A percentile compares a stretch with the other conserved stretches of the same genome.
These are phyloP conservation scores for Bipolaris sorokiniana DNA, from an alignment of 2,329 filamentous ascomycete species.

Conservation along the genomic window DNA sequence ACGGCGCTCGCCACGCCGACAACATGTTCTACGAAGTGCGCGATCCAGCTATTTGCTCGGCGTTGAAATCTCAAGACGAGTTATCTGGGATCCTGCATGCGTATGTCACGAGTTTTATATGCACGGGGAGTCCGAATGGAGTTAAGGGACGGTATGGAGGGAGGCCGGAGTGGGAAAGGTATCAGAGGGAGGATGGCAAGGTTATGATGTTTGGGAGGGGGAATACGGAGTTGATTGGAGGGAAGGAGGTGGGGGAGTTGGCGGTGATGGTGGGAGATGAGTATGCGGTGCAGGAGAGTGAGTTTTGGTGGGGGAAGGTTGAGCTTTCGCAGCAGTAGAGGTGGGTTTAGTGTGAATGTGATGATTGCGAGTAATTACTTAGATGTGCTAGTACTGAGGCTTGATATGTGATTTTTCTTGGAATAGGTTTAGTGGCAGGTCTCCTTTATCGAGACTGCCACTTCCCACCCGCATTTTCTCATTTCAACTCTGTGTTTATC, in stretches of 20 bases:
- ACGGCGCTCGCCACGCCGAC: slow-evolving; percentile 45
- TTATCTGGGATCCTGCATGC: slow-evolving; percentile 40
- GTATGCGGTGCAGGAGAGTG: slow-evolving; percentile 58
- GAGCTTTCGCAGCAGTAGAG: slow-evolving; percentile 38
- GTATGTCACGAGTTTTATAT: slow-evolving; percentile 43
- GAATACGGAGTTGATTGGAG: slow-evolving; percentile 61
- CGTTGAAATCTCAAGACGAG: slow-evolving; percentile 37
- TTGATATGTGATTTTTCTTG: no score
- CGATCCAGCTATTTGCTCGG: slow-evolving; percentile 25
- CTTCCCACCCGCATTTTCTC: no score
- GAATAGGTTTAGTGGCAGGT: no score
- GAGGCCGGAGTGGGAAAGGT: slow-evolving; percentile 32
- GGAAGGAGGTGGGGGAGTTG: slow-evolving; percentile 29
- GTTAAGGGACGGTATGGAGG: slow-evolving; percentile 16
- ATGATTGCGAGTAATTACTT: no score
- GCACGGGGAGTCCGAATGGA: slow-evolving; percentile 40
- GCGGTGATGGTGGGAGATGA: slow-evolving; percentile 52
- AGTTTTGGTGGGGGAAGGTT: slow-evolving; percentile 66
- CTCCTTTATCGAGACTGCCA: no score
- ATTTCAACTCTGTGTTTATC: no score
- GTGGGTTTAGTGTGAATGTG: no score
- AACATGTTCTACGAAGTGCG: slow-evolving; percentile 46
- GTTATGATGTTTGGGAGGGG: slow-evolving; percentile 64
- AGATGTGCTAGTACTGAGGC: no score
- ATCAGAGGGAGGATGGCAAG: slow-evolving; percentile 16